Base-by-base conservation (phyloP, 345 rosid genomes). In the Noccaea bulbosa region DNA sequence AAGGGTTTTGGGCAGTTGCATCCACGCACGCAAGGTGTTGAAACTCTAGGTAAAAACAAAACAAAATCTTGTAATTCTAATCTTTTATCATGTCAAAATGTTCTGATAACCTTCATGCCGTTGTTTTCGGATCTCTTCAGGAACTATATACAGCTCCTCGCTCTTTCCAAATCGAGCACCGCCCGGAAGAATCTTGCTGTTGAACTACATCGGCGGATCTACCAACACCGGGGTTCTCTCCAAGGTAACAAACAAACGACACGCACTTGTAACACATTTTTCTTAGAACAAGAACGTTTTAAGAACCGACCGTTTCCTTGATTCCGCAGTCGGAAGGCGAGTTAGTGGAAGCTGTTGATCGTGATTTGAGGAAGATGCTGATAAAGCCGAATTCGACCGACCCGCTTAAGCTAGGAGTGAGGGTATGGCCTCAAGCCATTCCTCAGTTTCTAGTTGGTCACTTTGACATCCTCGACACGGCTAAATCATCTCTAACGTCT, bases 11-110 rank as follows among this genome's bases (percentile, higher is more conserved):
- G 99, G 55, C 98, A 90, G 76, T 73, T 94, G 80, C 98, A 89
- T 86, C 99, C 98, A 44, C 92, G 98, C 60, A 94, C 92, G 64
- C 99, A 94, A 84, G 95, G 96, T 63, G 90, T 92, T 65, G 99
- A 94, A 84, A 92, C 99, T 60, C 78, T 94, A 52, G 99, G 98
- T 92, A 78, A 44, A 14, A 4, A 27, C 3, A 44, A 14, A 4
- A 27, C 3, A 27, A 27, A 4, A 8, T 72, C 65, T 46, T 55
- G 51, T 55, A 30, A 12, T 34, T 51, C 4, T 12, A n/a, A 22
- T 44, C 46, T 10, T 33, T 4, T 32, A 17, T 16, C 41, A 5
- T 47, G 34, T 55, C 57, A 44, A 9, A 63, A 9, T 24, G 16
- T 27, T 54, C 56, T 27, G 7, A 16, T 12, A 65, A 55, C 8